These are phyloP conservation scores for Penicillium chermesinum DNA, from an alignment of 495 filamentous ascomycete species.

Conservation along the genomic window DNA sequence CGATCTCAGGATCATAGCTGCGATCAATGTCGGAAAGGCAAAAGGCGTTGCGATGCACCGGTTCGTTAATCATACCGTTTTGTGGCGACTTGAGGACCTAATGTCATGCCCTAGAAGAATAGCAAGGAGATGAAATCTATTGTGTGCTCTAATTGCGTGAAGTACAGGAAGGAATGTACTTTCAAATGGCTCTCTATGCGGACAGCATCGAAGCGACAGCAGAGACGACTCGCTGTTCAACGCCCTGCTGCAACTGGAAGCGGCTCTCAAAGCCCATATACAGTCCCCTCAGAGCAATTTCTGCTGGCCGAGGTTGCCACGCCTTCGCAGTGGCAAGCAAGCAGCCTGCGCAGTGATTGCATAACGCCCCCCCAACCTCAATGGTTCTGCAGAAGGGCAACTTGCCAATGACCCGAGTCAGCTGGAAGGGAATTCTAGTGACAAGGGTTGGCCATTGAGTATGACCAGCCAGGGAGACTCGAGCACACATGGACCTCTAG, in stretches of 20 bases:
- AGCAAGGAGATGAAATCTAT: conserved; percentile 2
- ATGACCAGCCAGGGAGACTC: no score
- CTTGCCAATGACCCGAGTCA: no score
- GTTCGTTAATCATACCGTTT: conserved; percentile 2
- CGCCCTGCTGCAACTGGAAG: background rate
- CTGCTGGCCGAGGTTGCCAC: background rate
- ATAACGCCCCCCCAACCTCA: no score
- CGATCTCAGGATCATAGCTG: conserved; percentile 38
- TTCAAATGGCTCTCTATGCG: conserved; percentile 24
- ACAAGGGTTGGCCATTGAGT: no score
- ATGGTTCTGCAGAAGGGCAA: no score
- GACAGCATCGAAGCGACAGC: conserved; percentile 2
- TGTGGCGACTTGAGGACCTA: background rate
- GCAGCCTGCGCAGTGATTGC: background rate
- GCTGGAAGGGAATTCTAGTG: no score
- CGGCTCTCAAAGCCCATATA: background rate
- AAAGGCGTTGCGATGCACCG: conserved; percentile 38
- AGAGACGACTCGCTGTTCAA: background rate
- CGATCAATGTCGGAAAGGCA: conserved; percentile 43
- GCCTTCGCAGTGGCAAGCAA: background rate
- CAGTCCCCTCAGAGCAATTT: background rate
- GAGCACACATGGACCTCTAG: no score
- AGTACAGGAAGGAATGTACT: conserved; percentile 27
- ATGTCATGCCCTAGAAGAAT: conserved; percentile 9
- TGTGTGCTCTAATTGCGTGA: conserved; percentile 25